Evolutionary conservation across 2,329 filamentous ascomycete genomes (phyloP).

Genomic region (Sporothrix humicola): DNA sequence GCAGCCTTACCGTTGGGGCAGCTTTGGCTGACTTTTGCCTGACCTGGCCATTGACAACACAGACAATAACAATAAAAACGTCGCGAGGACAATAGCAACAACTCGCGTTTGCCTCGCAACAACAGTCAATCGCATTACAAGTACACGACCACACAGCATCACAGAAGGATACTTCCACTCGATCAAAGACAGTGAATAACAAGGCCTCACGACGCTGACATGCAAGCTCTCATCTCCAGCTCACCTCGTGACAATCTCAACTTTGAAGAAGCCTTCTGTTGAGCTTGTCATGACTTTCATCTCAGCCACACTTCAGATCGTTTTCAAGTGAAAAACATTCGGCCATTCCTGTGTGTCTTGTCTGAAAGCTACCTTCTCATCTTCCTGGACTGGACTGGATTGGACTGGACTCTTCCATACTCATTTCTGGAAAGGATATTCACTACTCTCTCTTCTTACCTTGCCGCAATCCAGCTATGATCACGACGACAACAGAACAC

Average conservation of each 20-base stretch:
- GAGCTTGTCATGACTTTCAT: neutral
- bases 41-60: neutral
- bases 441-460: neutral
- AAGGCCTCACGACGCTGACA: too few species aligned
- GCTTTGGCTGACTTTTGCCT: neutral
- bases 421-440: neutral
- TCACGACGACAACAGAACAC: neutral
- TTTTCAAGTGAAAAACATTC: neutral
- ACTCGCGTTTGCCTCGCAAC: neutral
- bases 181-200: too few species aligned
- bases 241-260: neutral
- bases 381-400: too few species aligned
- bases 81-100: neutral
- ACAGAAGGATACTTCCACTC: too few species aligned
- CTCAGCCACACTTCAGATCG: neutral
- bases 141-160: too few species aligned
- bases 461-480: neutral
- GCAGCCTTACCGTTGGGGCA: constrained; percentile 16
- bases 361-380: neutral
- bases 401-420: neutral
- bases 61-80: neutral
- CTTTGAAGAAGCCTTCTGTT: neutral
- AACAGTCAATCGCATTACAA: too few species aligned
- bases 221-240: neutral
- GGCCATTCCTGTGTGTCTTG: neutral